These are phyloP conservation scores for Hysterium pulicare DNA, from an alignment of 2,329 filamentous ascomycete species.

Conservation along the genomic window DNA sequence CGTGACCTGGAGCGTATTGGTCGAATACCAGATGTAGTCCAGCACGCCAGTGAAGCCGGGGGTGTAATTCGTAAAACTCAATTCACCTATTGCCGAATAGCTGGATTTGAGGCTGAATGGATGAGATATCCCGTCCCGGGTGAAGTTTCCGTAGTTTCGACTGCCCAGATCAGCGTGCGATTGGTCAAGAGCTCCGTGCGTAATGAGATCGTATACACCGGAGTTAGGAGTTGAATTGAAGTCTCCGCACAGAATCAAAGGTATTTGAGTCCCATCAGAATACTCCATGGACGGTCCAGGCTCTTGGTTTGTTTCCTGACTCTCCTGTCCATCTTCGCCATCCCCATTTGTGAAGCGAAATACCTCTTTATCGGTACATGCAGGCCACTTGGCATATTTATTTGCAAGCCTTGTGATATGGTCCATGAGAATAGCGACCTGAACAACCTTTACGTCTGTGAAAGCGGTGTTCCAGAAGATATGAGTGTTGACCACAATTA, in stretches of 20 bases:
- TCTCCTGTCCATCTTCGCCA: conserved; percentile 46
- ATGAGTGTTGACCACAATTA: conserved; percentile 93
- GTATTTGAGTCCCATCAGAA: conserved; percentile 79
- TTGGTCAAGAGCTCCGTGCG: conserved; percentile 71
- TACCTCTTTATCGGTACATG: conserved; percentile 73
- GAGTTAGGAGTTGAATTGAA: conserved; percentile 90
- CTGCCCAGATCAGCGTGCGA: conserved; percentile 76
- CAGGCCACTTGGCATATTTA: conserved; percentile 73
- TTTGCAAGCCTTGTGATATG: conserved; percentile 82
- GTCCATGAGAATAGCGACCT: conserved; percentile 94
- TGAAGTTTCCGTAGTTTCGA: conserved; percentile 90
- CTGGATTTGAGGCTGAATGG: conserved; percentile 91
- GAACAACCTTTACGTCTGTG: conserved; percentile 93
- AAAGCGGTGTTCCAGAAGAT: conserved; percentile 90
- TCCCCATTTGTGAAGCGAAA: conserved; percentile 49
- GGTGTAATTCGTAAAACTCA: conserved; percentile 95
- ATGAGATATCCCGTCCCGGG: conserved; percentile 85
- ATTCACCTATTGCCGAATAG: conserved; percentile 78
- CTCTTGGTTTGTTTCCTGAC: conserved; percentile 57
- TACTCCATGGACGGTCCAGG: conserved; percentile 85
- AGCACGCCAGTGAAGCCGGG: conserved; percentile 89
- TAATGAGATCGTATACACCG: conserved; percentile 86
- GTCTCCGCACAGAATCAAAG: conserved; percentile 87
- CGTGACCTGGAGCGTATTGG: conserved; percentile 80
- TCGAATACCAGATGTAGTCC: conserved; percentile 98